Base-by-base conservation (phyloP, 352 stramenopile genomes). In the Pythium biforme region DNA sequence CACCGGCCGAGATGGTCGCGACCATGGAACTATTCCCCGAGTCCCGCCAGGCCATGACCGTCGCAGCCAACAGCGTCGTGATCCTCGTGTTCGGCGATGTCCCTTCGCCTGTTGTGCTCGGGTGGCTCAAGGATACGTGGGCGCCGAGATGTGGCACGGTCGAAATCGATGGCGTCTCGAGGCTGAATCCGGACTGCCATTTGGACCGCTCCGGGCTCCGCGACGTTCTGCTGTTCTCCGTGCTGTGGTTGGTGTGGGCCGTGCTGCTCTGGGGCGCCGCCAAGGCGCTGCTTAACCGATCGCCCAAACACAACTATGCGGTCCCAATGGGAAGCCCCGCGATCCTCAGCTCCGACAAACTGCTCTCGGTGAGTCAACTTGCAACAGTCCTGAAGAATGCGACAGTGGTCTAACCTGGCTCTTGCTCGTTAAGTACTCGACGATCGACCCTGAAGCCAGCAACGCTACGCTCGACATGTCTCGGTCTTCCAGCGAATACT, bases 1-100 rank as follows among this genome's bases (percentile, higher is more conserved):
- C 81, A 10, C 74, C 88, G 2, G 81, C 81, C 11, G 88, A 92
- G 55, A 97, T 86, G 48, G 84, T 97, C 55, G 82, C 79, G 22
- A 75, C 97, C 31, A 90, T 98, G 63, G 76, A 97, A 40, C 76
- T 92, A 1, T 97, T 98, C 52, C 83, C 93, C 12, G 77, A 82
- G 61, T 86, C 76, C 17, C 82, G 91, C 47, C 86, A 92, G 34
- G 76, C 92, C 0, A 95, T 98, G 76, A 89, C 89, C 22, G 81
- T 97, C 54, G 93, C 88, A 0, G 80, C 97, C 31, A 96, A 95
- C 73, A 96, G 83, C 41, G 68, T 98, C 11, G 64, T 96, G 26
- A 94, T 97, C 50, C 95, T 98, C 74, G 72, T 86, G 19, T 73
- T 98, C 9, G 96, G 96, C 8, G 96, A 99, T 71, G 95, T 99